Percentiles rank a stretch among this genome's conserved stretches.
phyloP scores from a whole-genome alignment of 225 moss, liverwort and hornwort species.

The Pseudoscleropodium purum region DNA sequence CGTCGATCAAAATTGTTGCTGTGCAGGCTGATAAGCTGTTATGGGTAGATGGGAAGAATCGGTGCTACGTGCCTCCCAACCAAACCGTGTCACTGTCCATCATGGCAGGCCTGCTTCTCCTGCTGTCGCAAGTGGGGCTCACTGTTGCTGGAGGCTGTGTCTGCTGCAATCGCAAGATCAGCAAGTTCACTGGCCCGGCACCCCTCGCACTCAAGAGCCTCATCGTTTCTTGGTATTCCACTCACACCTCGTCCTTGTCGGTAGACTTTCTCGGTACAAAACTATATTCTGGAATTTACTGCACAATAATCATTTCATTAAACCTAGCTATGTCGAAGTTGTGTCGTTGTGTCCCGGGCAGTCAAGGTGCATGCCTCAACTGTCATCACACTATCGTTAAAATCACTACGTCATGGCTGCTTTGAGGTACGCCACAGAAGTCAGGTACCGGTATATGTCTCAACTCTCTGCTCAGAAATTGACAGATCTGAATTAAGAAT shows the following conservation, averaged over 20 bases:
- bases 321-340: neutral
- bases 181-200: slow-evolving; percentile 20
- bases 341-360: neutral
- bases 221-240: slow-evolving; percentile 37
- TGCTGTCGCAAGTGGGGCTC: slow-evolving; percentile 32
- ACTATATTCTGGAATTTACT: too few relatives aligned
- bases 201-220: slow-evolving; percentile 38
- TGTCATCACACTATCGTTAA: neutral
- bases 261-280: neutral
- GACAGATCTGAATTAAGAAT: neutral
- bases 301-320: neutral
- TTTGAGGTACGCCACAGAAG: neutral
- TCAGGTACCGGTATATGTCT: neutral
- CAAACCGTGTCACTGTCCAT: slow-evolving; percentile 34
- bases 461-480: neutral
- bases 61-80: slow-evolving; percentile 28
- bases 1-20: too few relatives aligned
- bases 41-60: slow-evolving; percentile 36
- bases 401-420: neutral
- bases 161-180: slow-evolving; percentile 28
- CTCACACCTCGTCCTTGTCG: neutral
- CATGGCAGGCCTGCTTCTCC: slow-evolving; percentile 38
- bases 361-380: neutral
- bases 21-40: slow-evolving; percentile 41
- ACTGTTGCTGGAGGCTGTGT: slow-evolving; percentile 36